Evolutionary conservation across 805 yeast species (phyloP).

Genomic region (Tetrapisispora nanseiensis): DNA sequence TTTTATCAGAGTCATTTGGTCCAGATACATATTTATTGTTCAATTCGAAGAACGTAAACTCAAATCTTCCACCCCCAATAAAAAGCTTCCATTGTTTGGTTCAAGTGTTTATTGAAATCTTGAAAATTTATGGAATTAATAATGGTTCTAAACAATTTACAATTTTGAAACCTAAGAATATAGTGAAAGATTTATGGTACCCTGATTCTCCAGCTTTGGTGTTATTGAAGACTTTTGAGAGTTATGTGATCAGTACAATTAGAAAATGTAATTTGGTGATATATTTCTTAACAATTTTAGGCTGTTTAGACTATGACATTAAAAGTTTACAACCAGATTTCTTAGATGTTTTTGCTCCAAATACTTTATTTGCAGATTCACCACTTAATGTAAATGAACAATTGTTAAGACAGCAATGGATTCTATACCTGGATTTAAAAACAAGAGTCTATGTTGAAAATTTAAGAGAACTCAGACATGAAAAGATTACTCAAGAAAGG

Average conservation of each 20-base stretch:
- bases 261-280: conserved; percentile 84
- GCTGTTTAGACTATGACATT: conserved; percentile 78
- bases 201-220: conserved; percentile 48
- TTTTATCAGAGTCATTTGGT: neutral
- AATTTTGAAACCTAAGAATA: conserved; percentile 48
- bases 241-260: conserved; percentile 36
- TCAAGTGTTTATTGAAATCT: neutral
- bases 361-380: conserved; percentile 24
- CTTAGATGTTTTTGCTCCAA: conserved; percentile 79
- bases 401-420: conserved; percentile 70
- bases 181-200: conserved; percentile 67
- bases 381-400: conserved; percentile 32
- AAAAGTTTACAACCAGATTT: conserved; percentile 77
- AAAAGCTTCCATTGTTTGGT: neutral
- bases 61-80: neutral
- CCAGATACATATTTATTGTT: neutral
- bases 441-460: conserved; percentile 94
- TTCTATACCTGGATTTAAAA: conserved; percentile 72
- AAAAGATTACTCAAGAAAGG: neutral
- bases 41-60: neutral
- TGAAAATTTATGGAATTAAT: conserved; percentile 1
- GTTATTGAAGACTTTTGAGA: conserved; percentile 51
- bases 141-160: neutral
- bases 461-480: conserved; percentile 35
- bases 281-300: conserved; percentile 73